Evolutionary conservation across 106 monocot species (phyloP).

Genomic region (Dendrobium chrysotoxum): DNA sequence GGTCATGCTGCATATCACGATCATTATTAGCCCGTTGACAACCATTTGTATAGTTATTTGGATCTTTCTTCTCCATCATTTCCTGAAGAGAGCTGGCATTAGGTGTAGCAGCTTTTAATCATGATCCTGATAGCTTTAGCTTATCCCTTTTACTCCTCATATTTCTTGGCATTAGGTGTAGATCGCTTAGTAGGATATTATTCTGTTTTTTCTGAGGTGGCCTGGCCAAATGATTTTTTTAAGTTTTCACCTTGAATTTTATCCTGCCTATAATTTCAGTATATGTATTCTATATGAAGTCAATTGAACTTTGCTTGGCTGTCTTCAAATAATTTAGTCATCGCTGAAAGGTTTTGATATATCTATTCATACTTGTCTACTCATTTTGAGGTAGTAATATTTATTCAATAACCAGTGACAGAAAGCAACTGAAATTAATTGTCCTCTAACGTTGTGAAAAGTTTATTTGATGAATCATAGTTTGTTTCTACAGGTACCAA

Average conservation of each 20-base stretch:
- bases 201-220: no score
- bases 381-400: neutral
- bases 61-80: no score
- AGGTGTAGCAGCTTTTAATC: neutral
- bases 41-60: no score
- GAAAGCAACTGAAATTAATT: neutral
- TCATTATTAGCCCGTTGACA: no score
- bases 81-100: no score
- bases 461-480: neutral
- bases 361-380: neutral
- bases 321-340: neutral
- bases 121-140: neutral
- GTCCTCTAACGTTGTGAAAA: neutral
- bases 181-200: no score
- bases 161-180: neutral
- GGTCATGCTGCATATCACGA: no score
- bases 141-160: neutral
- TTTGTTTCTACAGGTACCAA: constrained; percentile 42
- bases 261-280: neutral
- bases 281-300: neutral
- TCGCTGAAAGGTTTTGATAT: neutral
- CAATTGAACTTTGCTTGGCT: no score
- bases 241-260: neutral
- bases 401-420: neutral
- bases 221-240: no score